phyloP scores from a whole-genome alignment of 345 rosid genomes.

The Geranium rotundifolium region DNA sequence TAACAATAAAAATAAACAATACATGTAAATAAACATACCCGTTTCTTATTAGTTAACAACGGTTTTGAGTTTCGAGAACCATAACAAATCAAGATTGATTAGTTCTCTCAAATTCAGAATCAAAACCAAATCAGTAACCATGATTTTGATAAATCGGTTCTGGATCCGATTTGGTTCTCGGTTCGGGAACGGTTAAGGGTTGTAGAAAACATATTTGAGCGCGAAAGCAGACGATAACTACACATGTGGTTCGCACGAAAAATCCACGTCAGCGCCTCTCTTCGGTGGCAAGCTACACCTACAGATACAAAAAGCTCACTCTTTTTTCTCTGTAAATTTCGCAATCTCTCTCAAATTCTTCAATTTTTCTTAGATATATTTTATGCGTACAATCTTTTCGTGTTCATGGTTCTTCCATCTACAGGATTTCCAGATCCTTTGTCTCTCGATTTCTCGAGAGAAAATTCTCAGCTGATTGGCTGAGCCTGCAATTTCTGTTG shows the following conservation, averaged over 20 bases:
- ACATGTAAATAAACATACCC: too few species aligned
- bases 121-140: too few species aligned
- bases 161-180: too few species aligned
- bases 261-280: not conserved
- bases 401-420: conserved; percentile 3
- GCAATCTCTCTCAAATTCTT: not conserved
- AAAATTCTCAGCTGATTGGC: not conserved
- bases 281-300: not conserved
- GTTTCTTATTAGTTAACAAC: too few species aligned
- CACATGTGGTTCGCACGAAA: not conserved
- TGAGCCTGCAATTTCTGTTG: not conserved
- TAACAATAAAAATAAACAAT: too few species aligned
- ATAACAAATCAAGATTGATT: too few species aligned
- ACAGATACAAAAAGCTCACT: not conserved
- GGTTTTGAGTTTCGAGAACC: too few species aligned
- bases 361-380: not conserved
- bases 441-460: conserved; percentile 16
- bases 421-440: conserved; percentile 28
- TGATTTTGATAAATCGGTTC: too few species aligned
- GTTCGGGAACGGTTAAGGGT: too few species aligned
- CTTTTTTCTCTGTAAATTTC: not conserved
- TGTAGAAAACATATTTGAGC: too few species aligned
- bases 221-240: not conserved
- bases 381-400: not conserved
- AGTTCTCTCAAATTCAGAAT: too few species aligned